A percentile compares a stretch with the other conserved stretches of the same genome.
Conservation (phyloP, 2,329 filamentous ascomycete genomes). For the Ceratocystiopsis sp. region DNA sequence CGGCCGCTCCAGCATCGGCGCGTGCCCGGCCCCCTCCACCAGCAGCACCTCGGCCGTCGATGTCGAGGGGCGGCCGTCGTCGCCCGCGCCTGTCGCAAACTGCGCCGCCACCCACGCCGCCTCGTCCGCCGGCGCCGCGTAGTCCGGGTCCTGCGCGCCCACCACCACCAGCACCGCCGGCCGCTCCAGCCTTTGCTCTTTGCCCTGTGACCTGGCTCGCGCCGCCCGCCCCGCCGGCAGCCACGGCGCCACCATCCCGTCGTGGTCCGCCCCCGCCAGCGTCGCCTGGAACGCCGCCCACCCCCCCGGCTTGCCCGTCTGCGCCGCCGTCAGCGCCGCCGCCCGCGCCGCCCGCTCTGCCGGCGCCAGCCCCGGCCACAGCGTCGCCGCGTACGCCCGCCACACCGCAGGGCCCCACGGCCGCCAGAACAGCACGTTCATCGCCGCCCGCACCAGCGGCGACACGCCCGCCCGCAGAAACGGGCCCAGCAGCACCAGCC, state of each 20-base stretch:
- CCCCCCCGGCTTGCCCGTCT: background rate
- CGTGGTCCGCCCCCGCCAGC: conserved; percentile 4
- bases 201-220: no score
- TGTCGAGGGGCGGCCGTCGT: no score
- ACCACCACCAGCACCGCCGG: conserved; percentile 10
- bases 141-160: conserved; percentile 11
- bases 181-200: background rate
- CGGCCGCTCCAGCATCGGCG: conserved; percentile 9
- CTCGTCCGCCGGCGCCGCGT: conserved; percentile 8
- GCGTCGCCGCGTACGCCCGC: conserved; percentile 3
- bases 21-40: conserved; percentile 8
- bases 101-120: conserved; percentile 9
- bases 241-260: conserved; percentile 5
- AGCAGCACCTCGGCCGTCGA: conserved; percentile 1
- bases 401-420: conserved; percentile 9
- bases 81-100: no score
- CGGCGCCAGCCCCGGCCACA: conserved; percentile 9
- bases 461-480: conserved; percentile 7
- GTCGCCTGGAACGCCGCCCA: conserved; percentile 9
- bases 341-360: conserved; percentile 6
- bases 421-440: conserved; percentile 4
- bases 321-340: background rate
- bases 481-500: conserved; percentile 7
- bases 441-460: background rate
- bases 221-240: background rate